Conservation (phyloP, 2,329 filamentous ascomycete species). For the Exophiala sideris region DNA sequence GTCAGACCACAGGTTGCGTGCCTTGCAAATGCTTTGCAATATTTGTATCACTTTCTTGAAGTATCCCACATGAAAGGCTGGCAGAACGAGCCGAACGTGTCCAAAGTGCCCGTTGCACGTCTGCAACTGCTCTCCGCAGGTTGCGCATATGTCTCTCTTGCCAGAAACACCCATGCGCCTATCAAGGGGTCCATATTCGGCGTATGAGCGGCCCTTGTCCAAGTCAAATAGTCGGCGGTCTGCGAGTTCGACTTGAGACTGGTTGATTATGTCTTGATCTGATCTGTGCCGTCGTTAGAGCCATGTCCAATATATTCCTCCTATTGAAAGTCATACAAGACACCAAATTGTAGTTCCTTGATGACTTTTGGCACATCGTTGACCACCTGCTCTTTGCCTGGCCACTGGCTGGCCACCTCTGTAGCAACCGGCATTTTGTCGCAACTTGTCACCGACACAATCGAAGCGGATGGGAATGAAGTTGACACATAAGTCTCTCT, state of each 20-base stretch:
- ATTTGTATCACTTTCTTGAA: conserved; percentile 89
- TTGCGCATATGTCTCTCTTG: conserved; percentile 74
- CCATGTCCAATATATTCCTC: not conserved
- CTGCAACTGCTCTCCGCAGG: conserved; percentile 76
- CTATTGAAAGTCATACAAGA: conserved; percentile 59
- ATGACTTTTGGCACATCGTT: conserved; percentile 88
- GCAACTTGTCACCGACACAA: conserved; percentile 9
- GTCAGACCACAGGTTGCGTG: conserved; percentile 10
- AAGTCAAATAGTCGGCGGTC: conserved; percentile 91
- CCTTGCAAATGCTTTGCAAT: conserved; percentile 92
- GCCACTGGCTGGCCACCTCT: conserved; percentile 8
- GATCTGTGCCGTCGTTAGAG: conserved; percentile 53
- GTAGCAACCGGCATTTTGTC: conserved; percentile 19
- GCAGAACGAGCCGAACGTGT: conserved; percentile 83
- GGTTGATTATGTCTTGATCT: conserved; percentile 90
- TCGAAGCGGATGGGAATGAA: not conserved
- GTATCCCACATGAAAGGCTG: conserved; percentile 94
- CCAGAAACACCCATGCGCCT: conserved; percentile 82
- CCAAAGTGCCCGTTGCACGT: conserved; percentile 95
- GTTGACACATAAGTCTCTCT: not conserved
- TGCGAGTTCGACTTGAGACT: conserved; percentile 92
- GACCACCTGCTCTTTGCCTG: conserved; percentile 76
- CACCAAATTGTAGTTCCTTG: conserved; percentile 89
- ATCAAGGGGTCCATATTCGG: conserved; percentile 82
- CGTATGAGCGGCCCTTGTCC: conserved; percentile 70